Evolutionary conservation across 2,329 filamentous ascomycete species (phyloP).

Genomic region (Fusarium burgessii): DNA sequence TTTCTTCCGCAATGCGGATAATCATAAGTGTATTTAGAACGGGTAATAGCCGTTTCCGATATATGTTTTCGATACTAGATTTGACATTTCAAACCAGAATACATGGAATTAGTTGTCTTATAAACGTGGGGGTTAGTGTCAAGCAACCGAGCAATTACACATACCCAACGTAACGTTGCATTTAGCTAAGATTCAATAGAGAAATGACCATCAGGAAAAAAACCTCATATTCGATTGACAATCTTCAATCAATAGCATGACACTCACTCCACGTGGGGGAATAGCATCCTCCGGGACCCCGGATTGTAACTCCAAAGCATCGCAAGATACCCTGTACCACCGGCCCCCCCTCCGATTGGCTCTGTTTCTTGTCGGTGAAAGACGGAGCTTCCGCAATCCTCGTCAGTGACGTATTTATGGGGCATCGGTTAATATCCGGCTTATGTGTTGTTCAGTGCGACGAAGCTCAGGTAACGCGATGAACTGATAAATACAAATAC

Average conservation of each 20-base stretch:
- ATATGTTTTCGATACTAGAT: too few species aligned
- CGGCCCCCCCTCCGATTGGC: slow-evolving; percentile 2
- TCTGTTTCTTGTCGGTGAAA: background rate
- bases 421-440: slow-evolving; percentile 8
- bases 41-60: too few species aligned
- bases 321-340: slow-evolving; percentile 2
- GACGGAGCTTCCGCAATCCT: slow-evolving; percentile 10
- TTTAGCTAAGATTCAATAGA: background rate
- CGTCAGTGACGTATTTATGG: slow-evolving; percentile 1
- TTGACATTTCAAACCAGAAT: too few species aligned
- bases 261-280: background rate
- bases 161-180: background rate
- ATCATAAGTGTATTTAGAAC: too few species aligned
- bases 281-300: background rate
- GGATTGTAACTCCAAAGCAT: background rate
- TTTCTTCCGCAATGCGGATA: too few species aligned
- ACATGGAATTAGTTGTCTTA: too few species aligned
- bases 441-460: background rate
- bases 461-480: background rate
- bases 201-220: fast-evolving
- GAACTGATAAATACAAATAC: slow-evolving; percentile 14
- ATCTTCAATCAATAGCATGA: background rate
- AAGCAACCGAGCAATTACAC: too few species aligned
- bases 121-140: too few species aligned
- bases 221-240: too few species aligned